Evolutionary conservation across 176 grass and related monocot species (phyloP), one percentile per base, ranked within the genome.

Genomic region (Triticum timopheevii): DNA sequence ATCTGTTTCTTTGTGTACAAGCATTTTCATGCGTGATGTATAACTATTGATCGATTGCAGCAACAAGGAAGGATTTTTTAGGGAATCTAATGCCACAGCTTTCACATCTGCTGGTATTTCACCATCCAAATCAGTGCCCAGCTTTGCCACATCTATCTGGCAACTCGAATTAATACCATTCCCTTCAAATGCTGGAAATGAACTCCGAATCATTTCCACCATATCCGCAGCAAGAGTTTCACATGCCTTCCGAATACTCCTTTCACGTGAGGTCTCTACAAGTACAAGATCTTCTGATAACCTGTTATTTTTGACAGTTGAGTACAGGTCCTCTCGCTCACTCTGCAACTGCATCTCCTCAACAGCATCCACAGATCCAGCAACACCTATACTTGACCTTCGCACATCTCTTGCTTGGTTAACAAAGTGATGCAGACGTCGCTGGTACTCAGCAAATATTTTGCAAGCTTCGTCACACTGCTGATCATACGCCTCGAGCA

Each of bases 391-490:
- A 76, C 82, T 96, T 82, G 91, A 87, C 44, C 90, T 90, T 56
- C 90, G 92, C 10, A 96, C 89, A 36, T 96, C 97, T 80, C 97
- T 96, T 87, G 97, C 97, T 88, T 99, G 90, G 83, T 99, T 89
- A 61, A 99, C 92, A 65, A 90, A 96, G 27, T 98, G 90, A 86
- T 96, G 97, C 76, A 99, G 83, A 44, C 94, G 89, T 20, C 92
- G 87, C 86, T 99, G 92, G 79, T 99, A 99, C 81, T 99, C 97
- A 8, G 92, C 87, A 75, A 99, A 96, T 92, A 99, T 96, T 86
- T 94, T 99, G 59, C 90, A 90, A 73, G 97, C 94, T 84, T 99
- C 97, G 6, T 96, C 97, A 13, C 94, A 93, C 88, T 99, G 94
- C 61, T 99, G 97, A 30, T 96, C 90, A 80, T 94, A 99, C 72